Base-by-base conservation (phyloP, 2,329 filamentous ascomycete genomes). In the Thielaviopsis cerberus region DNA sequence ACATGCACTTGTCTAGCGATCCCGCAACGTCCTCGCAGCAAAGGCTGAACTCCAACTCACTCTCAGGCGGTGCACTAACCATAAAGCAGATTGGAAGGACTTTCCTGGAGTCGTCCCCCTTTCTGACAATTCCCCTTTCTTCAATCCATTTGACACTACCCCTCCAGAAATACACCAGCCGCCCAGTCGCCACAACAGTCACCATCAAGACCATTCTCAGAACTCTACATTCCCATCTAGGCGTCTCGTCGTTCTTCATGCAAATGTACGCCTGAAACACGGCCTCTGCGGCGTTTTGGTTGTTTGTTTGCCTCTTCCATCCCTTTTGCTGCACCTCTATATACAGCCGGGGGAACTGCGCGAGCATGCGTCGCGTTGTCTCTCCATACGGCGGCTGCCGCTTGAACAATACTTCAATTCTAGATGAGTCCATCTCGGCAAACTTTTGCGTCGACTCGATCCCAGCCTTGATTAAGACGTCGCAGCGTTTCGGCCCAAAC, bases 1-100 rank as follows among this genome's bases (percentile, higher is more conserved):
- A 11, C 11, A 34, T 50, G 37, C 30, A 53, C 25, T 66, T 63
- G 45, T 76, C 66, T 30, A 72, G 67, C 0, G 80, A 82, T 1
- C 81, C 81, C 2, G 82, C 87, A 64, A 97, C 85, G 51, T 88
- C 83, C 69, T 96, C 91, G 63, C 90, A 97, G 68, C 87, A 86
- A 54, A 90, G 80, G 61, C 82, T 87, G 24, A 75, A 75, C 34
- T 92, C 77, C 2, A 75, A 70, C 59, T 23, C 22, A 11, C n/a
- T 48, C 84, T 78, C 20, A 78, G 76, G 0, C 73, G 67, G 4
- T 71, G 71, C 1, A 48, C 20, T 48, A 7, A 48, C 41, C 5
- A n/a, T 48, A 22, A 48, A 48, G 15, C 41, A 48, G 17, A 48
- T 6, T 6, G 41, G 41, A 8, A 48, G 41, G 8, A n/a, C 41